phyloP scores from a whole-genome alignment of 345 rosid species.

The Leavenworthia alabamica region DNA sequence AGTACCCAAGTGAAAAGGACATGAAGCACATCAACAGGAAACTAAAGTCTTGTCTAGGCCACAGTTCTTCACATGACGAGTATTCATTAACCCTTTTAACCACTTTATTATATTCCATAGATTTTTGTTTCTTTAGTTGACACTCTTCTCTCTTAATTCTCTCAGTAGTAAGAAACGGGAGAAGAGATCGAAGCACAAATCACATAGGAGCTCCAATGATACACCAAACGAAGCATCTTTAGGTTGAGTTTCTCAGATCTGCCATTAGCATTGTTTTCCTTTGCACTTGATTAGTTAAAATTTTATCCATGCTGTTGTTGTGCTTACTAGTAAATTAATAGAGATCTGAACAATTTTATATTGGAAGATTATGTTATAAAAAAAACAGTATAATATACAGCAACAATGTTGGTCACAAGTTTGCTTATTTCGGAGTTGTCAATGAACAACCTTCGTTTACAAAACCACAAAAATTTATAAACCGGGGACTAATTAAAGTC shows the following conservation, averaged over 20 bases:
- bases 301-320: background rate
- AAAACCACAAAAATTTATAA: background rate
- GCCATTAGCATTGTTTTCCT: background rate
- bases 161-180: conserved; percentile 69
- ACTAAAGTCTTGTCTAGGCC: conserved; percentile 88
- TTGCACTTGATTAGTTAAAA: background rate
- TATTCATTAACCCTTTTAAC: conserved; percentile 31
- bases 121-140: background rate
- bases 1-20: conserved; percentile 85
- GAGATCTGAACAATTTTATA: background rate
- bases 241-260: conserved; percentile 5
- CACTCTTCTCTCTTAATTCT: background rate
- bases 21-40: conserved; percentile 95
- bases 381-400: background rate
- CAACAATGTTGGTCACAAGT: background rate
- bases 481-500: background rate
- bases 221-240: conserved; percentile 16
- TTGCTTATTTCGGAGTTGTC: too few species aligned
- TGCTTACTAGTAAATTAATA: background rate
- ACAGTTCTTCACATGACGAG: conserved; percentile 77
- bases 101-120: background rate
- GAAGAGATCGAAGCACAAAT: conserved; percentile 84
- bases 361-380: background rate
- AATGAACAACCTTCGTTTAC: too few species aligned
- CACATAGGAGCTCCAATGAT: conserved; percentile 53